Percentiles rank a stretch among this genome's conserved stretches.
Evolutionary conservation across 2,329 filamentous ascomycete genomes (phyloP).

Genomic region (Xylaria sp.): DNA sequence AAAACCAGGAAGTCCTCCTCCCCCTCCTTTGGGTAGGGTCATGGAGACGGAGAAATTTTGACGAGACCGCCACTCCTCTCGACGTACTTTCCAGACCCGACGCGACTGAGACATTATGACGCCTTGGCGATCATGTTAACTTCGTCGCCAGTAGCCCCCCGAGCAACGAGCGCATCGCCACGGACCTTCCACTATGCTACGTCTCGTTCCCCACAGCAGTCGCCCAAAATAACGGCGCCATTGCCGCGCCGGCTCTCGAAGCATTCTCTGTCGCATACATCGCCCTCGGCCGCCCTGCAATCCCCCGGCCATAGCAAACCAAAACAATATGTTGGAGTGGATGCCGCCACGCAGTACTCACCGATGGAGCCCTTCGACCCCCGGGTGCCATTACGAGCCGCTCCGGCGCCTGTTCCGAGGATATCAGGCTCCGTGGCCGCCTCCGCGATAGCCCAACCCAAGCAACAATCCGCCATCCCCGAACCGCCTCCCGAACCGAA

Average conservation of each 20-base stretch:
- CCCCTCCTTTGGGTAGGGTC: background rate
- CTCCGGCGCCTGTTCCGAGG: conserved; percentile 37
- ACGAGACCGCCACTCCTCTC: background rate
- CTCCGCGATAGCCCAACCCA: conserved; percentile 14
- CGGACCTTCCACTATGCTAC: conserved; percentile 52
- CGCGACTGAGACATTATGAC: conserved; percentile 43
- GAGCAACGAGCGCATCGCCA: conserved; percentile 57
- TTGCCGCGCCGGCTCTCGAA: conserved; percentile 46
- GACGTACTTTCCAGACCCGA: conserved; percentile 6
- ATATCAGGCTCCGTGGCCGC: conserved; percentile 27
- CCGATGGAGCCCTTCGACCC: conserved; percentile 51
- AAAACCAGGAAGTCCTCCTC: background rate
- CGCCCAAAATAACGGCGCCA: conserved; percentile 45
- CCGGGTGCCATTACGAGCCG: conserved; percentile 37
- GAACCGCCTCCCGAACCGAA: conserved; percentile 31
- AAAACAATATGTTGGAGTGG: conserved; percentile 50
- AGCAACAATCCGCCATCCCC: conserved; percentile 23
- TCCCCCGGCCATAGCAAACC: conserved; percentile 35
- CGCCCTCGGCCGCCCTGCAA: conserved; percentile 36
- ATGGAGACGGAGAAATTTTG: background rate
- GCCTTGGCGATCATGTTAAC: conserved; percentile 61
- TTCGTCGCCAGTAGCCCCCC: conserved; percentile 56
- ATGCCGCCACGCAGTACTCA: conserved; percentile 53
- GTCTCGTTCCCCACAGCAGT: conserved; percentile 46
- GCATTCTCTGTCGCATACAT: conserved; percentile 36